Evolutionary conservation across 306 rosid genomes (phyloP), one percentile per base, ranked within the genome.

Genomic region (Rubus idaeus): DNA sequence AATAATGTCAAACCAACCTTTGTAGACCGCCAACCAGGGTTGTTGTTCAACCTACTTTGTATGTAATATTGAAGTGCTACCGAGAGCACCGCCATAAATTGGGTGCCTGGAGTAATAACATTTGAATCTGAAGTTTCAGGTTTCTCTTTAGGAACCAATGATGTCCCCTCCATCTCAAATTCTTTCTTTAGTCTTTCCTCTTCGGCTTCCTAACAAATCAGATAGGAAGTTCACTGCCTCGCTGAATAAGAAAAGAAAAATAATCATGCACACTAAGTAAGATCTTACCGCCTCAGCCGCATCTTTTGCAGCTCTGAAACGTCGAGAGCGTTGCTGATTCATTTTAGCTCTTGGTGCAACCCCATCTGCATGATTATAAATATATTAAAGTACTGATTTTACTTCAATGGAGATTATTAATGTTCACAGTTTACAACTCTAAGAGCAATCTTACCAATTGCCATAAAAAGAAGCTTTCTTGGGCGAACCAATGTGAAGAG

Each of bases 301-400:
- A 84, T 95, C 98, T 84, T 95, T 95, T 71, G 98, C 92, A 41
- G 97, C 93, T 87, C 96, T 88, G 83, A 89, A 95, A 52, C 98
- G 98, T 49, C 98, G 92, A 74, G 93, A 84, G 40, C 98, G 97
- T 83, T 95, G 98, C 91, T 92, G 98, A 70, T 95, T 95, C 98
- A 95, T 95, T 87, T 95, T 95, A 71, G 98, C 98, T 83, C 98
- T 87, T 76, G 98, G 98, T 56, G 98, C 98, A 79, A 95, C 98
- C 2, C 98, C 98, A 55, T 95, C 98, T 95, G 78, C 75, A 79
- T 39, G 75, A 74, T 62, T 68, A 46, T 20, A 56, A 66, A 40
- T 41, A n/a, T 68, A 45, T 42, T 13, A 20, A 70, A 23, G 47
- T 17, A 41, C n/a, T 21, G 14, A 55, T 20, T 58, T 39, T 45